phyloP scores from a whole-genome alignment of 257 asterid species.

The Datura wrightii region DNA sequence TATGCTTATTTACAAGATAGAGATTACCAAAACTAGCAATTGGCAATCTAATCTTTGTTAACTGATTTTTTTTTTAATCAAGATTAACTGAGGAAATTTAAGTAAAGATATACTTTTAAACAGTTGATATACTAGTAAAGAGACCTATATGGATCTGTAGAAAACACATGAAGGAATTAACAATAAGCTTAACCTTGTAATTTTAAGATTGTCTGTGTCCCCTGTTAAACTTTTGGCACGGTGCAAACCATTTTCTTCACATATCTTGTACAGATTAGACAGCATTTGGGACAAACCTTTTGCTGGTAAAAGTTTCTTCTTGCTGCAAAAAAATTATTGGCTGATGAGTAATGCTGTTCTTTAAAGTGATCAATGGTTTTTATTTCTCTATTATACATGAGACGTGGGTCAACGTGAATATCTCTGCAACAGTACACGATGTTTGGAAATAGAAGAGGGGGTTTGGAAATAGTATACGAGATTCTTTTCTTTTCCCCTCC shows the following conservation, averaged over 20 bases:
- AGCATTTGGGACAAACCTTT: background rate
- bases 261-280: background rate
- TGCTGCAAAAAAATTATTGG: background rate
- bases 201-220: background rate
- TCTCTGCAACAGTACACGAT: background rate
- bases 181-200: background rate
- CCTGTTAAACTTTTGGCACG: background rate
- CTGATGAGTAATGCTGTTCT: background rate
- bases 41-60: background rate
- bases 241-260: background rate
- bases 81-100: background rate
- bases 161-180: background rate
- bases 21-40: background rate
- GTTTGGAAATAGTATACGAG: background rate
- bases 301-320: background rate
- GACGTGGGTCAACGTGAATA: constrained; percentile 7
- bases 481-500: background rate
- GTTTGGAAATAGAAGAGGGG: background rate
- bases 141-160: constrained; percentile 2
- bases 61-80: too few relatives aligned
- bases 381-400: background rate
- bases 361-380: background rate
- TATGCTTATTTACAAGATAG: background rate
- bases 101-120: background rate
- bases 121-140: background rate